A percentile compares a stretch with the other conserved stretches of the same genome.
These are phyloP conservation scores for Excoecaria cochinchinensis DNA, from an alignment of 345 rosid species.

Conservation along the genomic window DNA sequence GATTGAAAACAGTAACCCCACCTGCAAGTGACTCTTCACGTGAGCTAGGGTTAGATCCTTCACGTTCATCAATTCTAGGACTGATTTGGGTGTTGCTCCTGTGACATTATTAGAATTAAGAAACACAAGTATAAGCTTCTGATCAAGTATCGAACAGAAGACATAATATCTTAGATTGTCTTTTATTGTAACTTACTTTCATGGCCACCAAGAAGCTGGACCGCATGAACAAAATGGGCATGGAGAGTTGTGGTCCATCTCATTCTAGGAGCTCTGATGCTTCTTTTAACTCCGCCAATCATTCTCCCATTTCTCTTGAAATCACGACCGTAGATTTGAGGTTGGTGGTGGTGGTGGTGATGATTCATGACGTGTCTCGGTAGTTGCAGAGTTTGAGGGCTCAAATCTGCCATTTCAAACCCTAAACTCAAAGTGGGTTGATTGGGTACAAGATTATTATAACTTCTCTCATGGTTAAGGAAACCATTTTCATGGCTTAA, in stretches of 20 bases:
- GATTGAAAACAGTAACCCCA: constrained; percentile 31
- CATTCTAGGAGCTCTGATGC: constrained; percentile 92
- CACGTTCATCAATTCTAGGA: constrained; percentile 96
- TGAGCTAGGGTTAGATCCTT: constrained; percentile 99
- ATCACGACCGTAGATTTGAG: constrained; percentile 67
- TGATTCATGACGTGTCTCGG: constrained; percentile 26
- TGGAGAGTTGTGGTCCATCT: constrained; percentile 97
- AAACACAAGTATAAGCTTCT: background rate
- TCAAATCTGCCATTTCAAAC: constrained; percentile 44
- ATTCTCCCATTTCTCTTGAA: constrained; percentile 70
- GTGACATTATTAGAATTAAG: constrained; percentile 1
- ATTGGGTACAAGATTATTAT: constrained; percentile 27
- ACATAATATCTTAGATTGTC: background rate
- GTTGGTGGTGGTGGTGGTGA: constrained; percentile 46
- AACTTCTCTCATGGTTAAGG: constrained; percentile 26
- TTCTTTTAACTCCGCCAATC: constrained; percentile 54
- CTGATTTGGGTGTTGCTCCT: constrained; percentile 99
- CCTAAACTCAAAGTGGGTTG: constrained; percentile 68
- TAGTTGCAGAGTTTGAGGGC: constrained; percentile 20
- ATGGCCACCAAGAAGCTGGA: constrained; percentile 98
- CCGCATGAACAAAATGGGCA: constrained; percentile 91
- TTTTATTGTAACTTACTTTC: constrained; percentile 51
- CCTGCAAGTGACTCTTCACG: constrained; percentile 99
- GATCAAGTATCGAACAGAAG: background rate
- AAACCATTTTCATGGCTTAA: constrained; percentile 66